Percentiles rank a stretch among this genome's conserved stretches.
Conservation (phyloP, 208 protist species). For the Lotmaria passim region DNA sequence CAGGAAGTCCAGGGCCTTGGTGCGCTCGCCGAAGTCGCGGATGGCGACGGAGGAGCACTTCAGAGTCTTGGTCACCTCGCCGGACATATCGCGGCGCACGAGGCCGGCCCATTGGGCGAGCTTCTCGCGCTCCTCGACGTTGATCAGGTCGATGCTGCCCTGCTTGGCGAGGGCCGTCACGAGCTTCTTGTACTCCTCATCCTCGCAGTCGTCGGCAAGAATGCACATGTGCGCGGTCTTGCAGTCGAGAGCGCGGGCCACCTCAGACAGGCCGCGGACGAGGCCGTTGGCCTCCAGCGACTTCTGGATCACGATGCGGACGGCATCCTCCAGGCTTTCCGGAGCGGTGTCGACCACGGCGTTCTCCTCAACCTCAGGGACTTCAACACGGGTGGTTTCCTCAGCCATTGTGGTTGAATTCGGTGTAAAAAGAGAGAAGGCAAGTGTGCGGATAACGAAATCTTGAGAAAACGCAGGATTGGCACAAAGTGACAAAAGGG, state of each 20-base stretch:
- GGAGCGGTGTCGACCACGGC: slow-evolving; percentile 67
- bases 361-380: slow-evolving; percentile 60
- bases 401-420: slow-evolving; percentile 77
- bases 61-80: slow-evolving; percentile 80
- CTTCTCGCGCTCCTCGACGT: slow-evolving; percentile 85
- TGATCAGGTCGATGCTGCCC: slow-evolving; percentile 88
- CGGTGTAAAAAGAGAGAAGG: slow-evolving; percentile 26
- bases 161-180: slow-evolving; percentile 84
- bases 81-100: slow-evolving; percentile 49
- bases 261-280: slow-evolving; percentile 87
- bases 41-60: slow-evolving; percentile 92
- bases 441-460: slow-evolving; percentile 32
- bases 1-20: slow-evolving; percentile 84
- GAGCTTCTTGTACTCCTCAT: slow-evolving; percentile 93
- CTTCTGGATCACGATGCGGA: slow-evolving; percentile 90
- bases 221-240: slow-evolving; percentile 87
- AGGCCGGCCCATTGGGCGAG: slow-evolving; percentile 87
- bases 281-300: slow-evolving; percentile 88
- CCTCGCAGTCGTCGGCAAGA: slow-evolving; percentile 92
- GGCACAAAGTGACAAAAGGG: neutral
- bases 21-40: slow-evolving; percentile 88
- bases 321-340: slow-evolving; percentile 81
- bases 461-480: slow-evolving; percentile 13
- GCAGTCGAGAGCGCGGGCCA: slow-evolving; percentile 85
- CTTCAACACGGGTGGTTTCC: slow-evolving; percentile 74